Percentiles rank a stretch among this genome's conserved stretches.
phyloP scores from a whole-genome alignment of 768 basidiomycete genomes.

The Xanthoconium purpureum region DNA sequence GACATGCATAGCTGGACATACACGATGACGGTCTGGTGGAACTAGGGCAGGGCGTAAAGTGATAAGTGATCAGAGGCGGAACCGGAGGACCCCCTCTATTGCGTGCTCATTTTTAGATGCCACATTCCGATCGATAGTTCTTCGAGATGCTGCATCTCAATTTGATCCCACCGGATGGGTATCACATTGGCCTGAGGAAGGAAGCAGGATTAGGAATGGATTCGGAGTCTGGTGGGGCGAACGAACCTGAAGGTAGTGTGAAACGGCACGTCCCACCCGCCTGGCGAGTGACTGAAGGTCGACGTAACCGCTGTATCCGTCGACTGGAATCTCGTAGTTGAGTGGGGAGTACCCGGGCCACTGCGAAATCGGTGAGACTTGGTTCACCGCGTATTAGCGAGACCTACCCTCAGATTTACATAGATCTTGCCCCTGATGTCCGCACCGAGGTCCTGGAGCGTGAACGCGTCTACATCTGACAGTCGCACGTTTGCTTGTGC shows the following conservation, averaged over 20 bases:
- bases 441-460: slow-evolving; percentile 62
- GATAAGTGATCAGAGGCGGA: slow-evolving; percentile 11
- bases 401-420: slow-evolving; percentile 58
- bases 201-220: slow-evolving; percentile 7
- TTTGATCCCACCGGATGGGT: slow-evolving; percentile 65
- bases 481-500: slow-evolving; percentile 63
- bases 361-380: slow-evolving; percentile 32
- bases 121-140: slow-evolving; percentile 66
- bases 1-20: slow-evolving; percentile 9
- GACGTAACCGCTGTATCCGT: slow-evolving; percentile 61
- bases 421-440: slow-evolving; percentile 57
- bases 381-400: not conserved
- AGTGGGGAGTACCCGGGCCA: slow-evolving; percentile 70
- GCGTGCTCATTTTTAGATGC: slow-evolving; percentile 57
- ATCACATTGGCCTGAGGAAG: slow-evolving; percentile 58
- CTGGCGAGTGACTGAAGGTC: slow-evolving; percentile 66
- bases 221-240: slow-evolving; percentile 2
- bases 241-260: slow-evolving; percentile 70
- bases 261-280: slow-evolving; percentile 65
- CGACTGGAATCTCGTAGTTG: slow-evolving; percentile 73
- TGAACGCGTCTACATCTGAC: slow-evolving; percentile 61
- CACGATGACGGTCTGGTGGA: slow-evolving; percentile 9
- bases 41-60: slow-evolving; percentile 3
- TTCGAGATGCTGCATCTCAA: slow-evolving; percentile 69
- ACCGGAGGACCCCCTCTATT: slow-evolving; percentile 16